Evolutionary conservation across 306 rosid genomes (phyloP), one percentile per base, ranked within the genome.

Genomic region (Corylus americana): DNA sequence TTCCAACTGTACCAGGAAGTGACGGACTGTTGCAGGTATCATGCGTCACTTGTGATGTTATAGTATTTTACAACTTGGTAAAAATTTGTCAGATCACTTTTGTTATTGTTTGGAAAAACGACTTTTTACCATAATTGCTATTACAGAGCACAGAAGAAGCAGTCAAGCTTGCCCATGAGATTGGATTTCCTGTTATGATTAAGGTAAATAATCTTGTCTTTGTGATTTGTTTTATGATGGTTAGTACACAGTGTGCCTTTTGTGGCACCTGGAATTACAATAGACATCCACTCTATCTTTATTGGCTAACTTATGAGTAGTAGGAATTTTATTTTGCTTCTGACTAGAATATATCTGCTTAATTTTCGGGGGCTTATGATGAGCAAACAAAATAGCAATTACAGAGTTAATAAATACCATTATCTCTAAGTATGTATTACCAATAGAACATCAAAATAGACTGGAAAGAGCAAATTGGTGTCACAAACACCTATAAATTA

Each of bases 101-200:
- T 75, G 14, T 49, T 59, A 37, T 75, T 71, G 74, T 39, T 71
- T 81, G 71, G 18, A 74, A 55, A 61, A 51, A 42, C 14, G 18
- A 47, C 76, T 22, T 47, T 61, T 73, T 55, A 58, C 70, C 57
- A 27, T 25, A 55, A 70, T 84, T 59, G 48, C 71, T 75, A 76
- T 73, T 16, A 71, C 96, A 95, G 99, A 91, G 74, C 88, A 93
- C 92, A 4, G 99, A 95, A 82, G 99, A 95, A 89, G 99, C 85
- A 76, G 78, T 95, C 77, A 91, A 47, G 86, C 87, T 95, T 78
- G 97, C 99, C 54, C 11, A 86, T 61, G 99, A 93, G 88, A 95
- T 95, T 88, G 99, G 99, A 71, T 95, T 73, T 78, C 99, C 99
- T 8, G 99, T 95, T 70, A 93, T 95, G 99, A 95, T 95, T 86